Evolutionary conservation across 2,329 filamentous ascomycete species (phyloP).

Genomic region (Hymenoscyphus occultus): DNA sequence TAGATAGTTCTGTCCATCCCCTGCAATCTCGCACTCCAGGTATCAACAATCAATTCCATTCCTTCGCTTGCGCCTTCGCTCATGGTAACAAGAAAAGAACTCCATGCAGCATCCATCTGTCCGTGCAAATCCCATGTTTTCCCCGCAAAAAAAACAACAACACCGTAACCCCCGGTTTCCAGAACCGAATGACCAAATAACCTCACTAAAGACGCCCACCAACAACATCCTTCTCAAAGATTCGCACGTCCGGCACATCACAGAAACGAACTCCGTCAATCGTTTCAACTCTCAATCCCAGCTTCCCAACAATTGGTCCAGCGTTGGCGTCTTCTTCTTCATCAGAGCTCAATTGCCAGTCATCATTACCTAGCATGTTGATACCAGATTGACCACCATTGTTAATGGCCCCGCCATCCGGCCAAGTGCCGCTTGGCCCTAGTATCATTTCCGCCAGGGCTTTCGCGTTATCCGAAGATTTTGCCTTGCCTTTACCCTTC

Average conservation of each 20-base stretch:
- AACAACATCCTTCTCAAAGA: constrained; percentile 58
- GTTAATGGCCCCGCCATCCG: constrained; percentile 8
- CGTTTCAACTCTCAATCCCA: constrained; percentile 39
- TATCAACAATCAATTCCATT: background rate
- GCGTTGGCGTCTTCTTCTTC: constrained; percentile 37
- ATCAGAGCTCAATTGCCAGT: constrained; percentile 33
- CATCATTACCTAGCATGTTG: background rate
- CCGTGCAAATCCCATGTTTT: background rate
- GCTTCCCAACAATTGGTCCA: constrained; percentile 25
- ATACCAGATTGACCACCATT: background rate
- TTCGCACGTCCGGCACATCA: constrained; percentile 48
- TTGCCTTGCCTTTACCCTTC: constrained; percentile 27
- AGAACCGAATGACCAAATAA: background rate
- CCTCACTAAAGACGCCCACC: constrained; percentile 37
- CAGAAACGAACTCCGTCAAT: constrained; percentile 43
- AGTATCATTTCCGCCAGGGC: constrained; percentile 12
- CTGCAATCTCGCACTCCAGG: background rate
- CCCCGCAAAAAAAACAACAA: background rate
- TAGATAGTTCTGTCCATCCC: too few relatives aligned
- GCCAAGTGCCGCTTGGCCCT: constrained; percentile 13
- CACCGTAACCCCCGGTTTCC: background rate
- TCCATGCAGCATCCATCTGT: background rate
- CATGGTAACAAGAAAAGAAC: background rate
- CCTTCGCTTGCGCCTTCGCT: background rate
- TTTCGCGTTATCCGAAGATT: background rate